Evolutionary conservation across 1,284 basidiomycete species (phyloP).

Genomic region (Trichosporon inkin): DNA sequence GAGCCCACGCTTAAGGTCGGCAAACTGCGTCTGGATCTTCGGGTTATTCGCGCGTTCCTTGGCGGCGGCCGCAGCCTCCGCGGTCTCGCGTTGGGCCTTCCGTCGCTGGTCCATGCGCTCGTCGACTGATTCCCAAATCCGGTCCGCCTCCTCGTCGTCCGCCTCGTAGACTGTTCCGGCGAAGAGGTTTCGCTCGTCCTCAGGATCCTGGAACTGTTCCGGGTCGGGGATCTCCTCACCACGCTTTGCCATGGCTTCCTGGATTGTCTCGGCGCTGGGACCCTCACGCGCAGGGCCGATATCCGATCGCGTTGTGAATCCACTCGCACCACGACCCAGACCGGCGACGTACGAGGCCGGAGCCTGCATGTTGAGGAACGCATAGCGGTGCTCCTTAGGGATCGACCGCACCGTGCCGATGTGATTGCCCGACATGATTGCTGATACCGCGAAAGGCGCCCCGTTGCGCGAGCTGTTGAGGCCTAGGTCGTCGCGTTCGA

Average conservation of each 20-base stretch:
- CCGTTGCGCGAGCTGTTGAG: not conserved
- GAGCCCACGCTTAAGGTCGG: slow-evolving; percentile 87
- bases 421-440: slow-evolving; percentile 35
- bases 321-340: slow-evolving; percentile 93
- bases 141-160: slow-evolving; percentile 96
- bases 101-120: slow-evolving; percentile 83
- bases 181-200: slow-evolving; percentile 94
- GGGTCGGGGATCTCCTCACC: slow-evolving; percentile 86
- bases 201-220: slow-evolving; percentile 85
- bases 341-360: slow-evolving; percentile 93
- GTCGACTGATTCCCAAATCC: slow-evolving; percentile 88
- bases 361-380: slow-evolving; percentile 59
- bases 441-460: not conserved
- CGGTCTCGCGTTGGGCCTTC: slow-evolving; percentile 60
- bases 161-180: slow-evolving; percentile 93
- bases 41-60: slow-evolving; percentile 49
- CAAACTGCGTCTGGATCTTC: slow-evolving; percentile 64
- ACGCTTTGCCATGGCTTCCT: slow-evolving; percentile 73
- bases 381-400: slow-evolving; percentile 47
- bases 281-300: slow-evolving; percentile 96
- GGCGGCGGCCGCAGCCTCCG: slow-evolving; percentile 45
- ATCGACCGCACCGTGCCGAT: slow-evolving; percentile 46
- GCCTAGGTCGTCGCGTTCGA: not conserved
- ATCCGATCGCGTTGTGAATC: slow-evolving; percentile 97
- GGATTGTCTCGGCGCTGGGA: slow-evolving; percentile 79